Evolutionary conservation across 306 rosid species (phyloP).

Genomic region (Glycine soja): DNA sequence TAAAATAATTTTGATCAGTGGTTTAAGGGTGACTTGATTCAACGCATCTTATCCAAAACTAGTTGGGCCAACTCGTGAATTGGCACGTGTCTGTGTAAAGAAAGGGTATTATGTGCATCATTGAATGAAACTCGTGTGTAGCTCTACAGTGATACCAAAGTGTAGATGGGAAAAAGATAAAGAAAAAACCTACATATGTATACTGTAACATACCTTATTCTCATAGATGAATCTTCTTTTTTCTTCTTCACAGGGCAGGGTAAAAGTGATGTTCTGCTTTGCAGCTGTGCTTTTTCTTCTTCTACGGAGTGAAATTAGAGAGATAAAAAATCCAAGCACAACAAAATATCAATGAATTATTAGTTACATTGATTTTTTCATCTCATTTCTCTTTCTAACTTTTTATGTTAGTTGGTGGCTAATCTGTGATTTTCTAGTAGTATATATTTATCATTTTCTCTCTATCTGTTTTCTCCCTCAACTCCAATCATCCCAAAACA

Average conservation of each 20-base stretch:
- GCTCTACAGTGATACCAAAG: not conserved
- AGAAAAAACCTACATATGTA: not conserved
- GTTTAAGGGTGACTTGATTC: constrained; percentile 38
- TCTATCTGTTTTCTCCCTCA: too few relatives aligned
- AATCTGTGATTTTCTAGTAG: too few relatives aligned
- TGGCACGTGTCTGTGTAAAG: not conserved
- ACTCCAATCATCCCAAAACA: too few relatives aligned
- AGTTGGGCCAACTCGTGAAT: not conserved
- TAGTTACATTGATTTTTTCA: too few relatives aligned
- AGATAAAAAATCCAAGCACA: not conserved
- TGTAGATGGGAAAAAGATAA: not conserved
- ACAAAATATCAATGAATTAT: too few relatives aligned
- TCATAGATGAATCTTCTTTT: not conserved
- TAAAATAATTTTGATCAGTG: constrained; percentile 6
- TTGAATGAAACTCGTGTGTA: not conserved
- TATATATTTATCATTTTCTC: too few relatives aligned
- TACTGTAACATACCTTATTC: not conserved
- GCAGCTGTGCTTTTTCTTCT: not conserved
- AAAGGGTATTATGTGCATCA: not conserved
- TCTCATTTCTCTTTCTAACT: too few relatives aligned
- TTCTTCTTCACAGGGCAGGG: not conserved
- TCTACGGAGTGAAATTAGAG: not conserved
- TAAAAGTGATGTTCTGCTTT: not conserved
- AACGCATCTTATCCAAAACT: constrained; percentile 48
- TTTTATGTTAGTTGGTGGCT: too few relatives aligned